A percentile compares a stretch with the other conserved stretches of the same genome.
phyloP scores from a whole-genome alignment of 176 grass and related monocot genomes.

The Bonia amplexicaulis region DNA sequence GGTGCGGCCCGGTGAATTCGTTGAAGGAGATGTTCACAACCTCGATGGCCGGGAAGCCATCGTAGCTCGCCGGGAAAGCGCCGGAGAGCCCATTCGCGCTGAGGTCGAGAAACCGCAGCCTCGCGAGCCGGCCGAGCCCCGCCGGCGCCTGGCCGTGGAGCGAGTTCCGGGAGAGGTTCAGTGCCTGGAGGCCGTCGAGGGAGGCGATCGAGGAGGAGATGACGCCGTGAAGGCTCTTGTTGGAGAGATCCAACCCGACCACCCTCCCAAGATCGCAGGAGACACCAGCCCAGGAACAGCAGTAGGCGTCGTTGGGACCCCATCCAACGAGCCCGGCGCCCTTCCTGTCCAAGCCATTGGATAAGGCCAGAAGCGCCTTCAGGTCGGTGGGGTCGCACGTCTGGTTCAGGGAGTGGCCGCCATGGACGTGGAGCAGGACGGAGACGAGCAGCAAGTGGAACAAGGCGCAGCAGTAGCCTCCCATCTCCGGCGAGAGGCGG shows the following conservation, averaged over 20 bases:
- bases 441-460: conserved; percentile 14
- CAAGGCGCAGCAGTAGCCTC: conserved; percentile 25
- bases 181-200: conserved; percentile 39
- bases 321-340: conserved; percentile 39
- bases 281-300: conserved; percentile 75
- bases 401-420: conserved; percentile 36
- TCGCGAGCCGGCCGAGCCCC: conserved; percentile 32
- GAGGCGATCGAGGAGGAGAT: conserved; percentile 42
- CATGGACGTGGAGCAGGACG: conserved; percentile 23
- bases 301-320: conserved; percentile 32
- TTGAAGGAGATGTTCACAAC: conserved; percentile 75
- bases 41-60: conserved; percentile 47
- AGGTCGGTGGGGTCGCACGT: conserved; percentile 52
- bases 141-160: conserved; percentile 34
- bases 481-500: conserved; percentile 50
- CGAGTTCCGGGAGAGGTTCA: conserved; percentile 67
- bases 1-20: conserved; percentile 56
- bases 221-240: conserved; percentile 50
- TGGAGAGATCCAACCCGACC: conserved; percentile 57
- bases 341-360: conserved; percentile 37
- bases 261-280: conserved; percentile 52
- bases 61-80: conserved; percentile 22
- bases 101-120: conserved; percentile 64
- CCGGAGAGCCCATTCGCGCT: conserved; percentile 65
- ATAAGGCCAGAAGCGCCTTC: conserved; percentile 42